phyloP scores from a whole-genome alignment of 352 stramenopile species.

The Pythium grandisporangium region DNA sequence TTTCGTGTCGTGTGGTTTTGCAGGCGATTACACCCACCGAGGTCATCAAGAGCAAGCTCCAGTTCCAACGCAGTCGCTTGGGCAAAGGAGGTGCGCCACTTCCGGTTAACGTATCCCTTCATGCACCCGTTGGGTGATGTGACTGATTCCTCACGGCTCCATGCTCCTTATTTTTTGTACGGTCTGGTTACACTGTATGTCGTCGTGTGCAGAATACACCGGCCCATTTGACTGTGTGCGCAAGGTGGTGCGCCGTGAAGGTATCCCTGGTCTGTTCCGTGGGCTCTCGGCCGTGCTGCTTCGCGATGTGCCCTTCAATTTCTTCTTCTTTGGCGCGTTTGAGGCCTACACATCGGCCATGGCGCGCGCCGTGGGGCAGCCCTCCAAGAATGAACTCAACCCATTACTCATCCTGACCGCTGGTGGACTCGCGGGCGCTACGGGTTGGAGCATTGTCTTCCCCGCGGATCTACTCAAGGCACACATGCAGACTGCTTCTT shows the following conservation, averaged over 20 bases:
- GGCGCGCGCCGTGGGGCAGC: slow-evolving; percentile 29
- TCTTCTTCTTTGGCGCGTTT: slow-evolving; percentile 87
- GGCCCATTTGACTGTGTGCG: slow-evolving; percentile 56
- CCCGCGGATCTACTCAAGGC: slow-evolving; percentile 82
- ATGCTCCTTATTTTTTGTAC: slow-evolving; percentile 3
- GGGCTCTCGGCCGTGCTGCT: slow-evolving; percentile 79
- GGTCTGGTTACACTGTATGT: neutral
- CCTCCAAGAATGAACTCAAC: slow-evolving; percentile 68
- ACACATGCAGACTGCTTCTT: slow-evolving; percentile 59
- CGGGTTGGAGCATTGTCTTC: slow-evolving; percentile 82
- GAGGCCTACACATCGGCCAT: slow-evolving; percentile 58
- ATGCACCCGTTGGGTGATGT: no score
- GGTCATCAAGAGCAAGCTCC: slow-evolving; percentile 81
- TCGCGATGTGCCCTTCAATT: slow-evolving; percentile 87
- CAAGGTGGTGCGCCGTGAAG: slow-evolving; percentile 55
- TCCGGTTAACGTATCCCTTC: no score
- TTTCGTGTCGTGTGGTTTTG: neutral
- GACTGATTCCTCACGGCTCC: no score
- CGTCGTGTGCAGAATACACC: slow-evolving; percentile 30
- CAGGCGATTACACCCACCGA: slow-evolving; percentile 82
- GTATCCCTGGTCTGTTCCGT: slow-evolving; percentile 54
- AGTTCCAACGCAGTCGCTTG: slow-evolving; percentile 62
- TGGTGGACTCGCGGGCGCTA: slow-evolving; percentile 67
- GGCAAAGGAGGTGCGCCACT: slow-evolving; percentile 41
- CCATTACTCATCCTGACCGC: slow-evolving; percentile 60